A percentile compares a stretch with the other conserved stretches of the same genome.
Evolutionary conservation across 2,329 filamentous ascomycete genomes (phyloP).

Genomic region (Pezicula neosporulosa): DNA sequence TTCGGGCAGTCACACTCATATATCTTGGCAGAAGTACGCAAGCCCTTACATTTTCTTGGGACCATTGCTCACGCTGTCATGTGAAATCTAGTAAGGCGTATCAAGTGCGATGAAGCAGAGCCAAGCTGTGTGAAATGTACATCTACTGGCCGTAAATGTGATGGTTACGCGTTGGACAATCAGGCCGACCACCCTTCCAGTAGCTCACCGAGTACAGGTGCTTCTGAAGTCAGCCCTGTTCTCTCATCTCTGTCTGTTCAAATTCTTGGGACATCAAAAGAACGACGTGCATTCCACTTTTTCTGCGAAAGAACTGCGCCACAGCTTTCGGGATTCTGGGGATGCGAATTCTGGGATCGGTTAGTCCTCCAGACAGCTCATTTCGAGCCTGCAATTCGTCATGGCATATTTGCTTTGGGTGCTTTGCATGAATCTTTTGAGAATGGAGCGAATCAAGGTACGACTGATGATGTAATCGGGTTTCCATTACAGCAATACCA

Average conservation of each 20-base stretch:
- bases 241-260: neutral
- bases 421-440: conserved; percentile 1
- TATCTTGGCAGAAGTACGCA: neutral
- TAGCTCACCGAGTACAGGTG: neutral
- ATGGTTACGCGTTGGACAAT: neutral
- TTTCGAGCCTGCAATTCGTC: neutral
- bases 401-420: conserved; percentile 5
- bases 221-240: no score
- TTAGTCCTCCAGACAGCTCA: conserved; percentile 5
- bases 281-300: neutral
- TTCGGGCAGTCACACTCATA: neutral
- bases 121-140: conserved; percentile 1
- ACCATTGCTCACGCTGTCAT: neutral
- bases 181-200: neutral
- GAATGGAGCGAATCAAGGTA: neutral
- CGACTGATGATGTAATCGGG: neutral
- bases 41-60: neutral
- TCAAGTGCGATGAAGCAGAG: conserved; percentile 5
- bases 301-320: conserved; percentile 4
- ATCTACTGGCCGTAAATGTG: neutral
- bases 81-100: neutral
- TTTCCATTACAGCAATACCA: neutral
- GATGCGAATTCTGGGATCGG: conserved; percentile 3
- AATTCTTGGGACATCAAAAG: neutral
- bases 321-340: conserved; percentile 4